Evolutionary conservation across 2,329 filamentous ascomycete species (phyloP), one percentile per base, ranked within the genome.

Genomic region (Verticillium tricorpus): DNA sequence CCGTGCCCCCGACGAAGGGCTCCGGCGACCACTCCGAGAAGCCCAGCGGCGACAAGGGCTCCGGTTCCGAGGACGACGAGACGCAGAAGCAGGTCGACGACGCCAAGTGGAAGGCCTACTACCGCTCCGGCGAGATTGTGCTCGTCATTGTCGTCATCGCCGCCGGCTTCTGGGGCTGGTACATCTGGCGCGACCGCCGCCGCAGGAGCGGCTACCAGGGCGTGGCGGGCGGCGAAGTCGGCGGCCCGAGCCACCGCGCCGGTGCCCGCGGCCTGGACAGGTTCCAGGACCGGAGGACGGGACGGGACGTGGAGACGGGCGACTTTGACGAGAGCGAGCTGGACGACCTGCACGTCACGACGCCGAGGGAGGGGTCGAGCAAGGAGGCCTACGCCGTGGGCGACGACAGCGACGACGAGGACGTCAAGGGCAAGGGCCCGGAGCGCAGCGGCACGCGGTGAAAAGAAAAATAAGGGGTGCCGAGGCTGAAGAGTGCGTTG

Each of bases 61-160:
- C 85, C 31, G 80, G 80, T 15, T 85, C 83, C n/a, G 85, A 87
- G 68, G 82, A 90, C 69, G 85, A 85, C 35, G 86, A 91, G 70
- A 84, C 87, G 66, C 82, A 91, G 70, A 87, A 90, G 70, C 81
- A 84, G 72, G 77, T 97, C n/a, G 86, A 93, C 68, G 86, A 92
- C 32, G 92, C 93, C 19, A 91, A 93, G 69, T 96, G 93, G 91
- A 85, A 89, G 59, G 93, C 93, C 0, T 97, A 97, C 75, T 90
- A 89, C 72, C 89, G 91, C 69, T 95, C 91, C 2, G 93, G 93
- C 58, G 92, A 96, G 76, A 85, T 93, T 7, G 92, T 93, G 2
- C 83, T 97, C 2, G 86, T 93, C 17, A 86, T 97, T 57, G 91
- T 97, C 19, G 80, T 89, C 59, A 85, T 95, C 63, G 88, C 87